phyloP scores from a whole-genome alignment of 108 stramenopile genomes.

The Seminavis robusta region DNA sequence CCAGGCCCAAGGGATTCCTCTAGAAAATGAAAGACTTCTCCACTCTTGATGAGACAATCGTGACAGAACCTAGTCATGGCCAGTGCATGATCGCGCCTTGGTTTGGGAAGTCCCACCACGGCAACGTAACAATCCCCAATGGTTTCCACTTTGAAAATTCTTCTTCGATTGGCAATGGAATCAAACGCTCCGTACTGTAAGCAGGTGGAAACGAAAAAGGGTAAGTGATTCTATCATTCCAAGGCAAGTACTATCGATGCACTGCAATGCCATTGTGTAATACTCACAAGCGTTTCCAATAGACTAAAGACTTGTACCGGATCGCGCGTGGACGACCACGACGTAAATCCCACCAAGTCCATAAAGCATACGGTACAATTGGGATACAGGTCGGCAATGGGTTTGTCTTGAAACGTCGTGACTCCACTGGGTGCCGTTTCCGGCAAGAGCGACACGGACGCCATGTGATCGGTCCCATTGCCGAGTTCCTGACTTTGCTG shows the following conservation, averaged over 20 bases:
- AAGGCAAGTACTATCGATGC: not conserved
- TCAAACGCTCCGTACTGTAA: not conserved
- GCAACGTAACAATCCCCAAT: constrained; percentile 28
- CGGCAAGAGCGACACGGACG: no score
- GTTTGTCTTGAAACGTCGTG: no score
- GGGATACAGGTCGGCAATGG: constrained; percentile 44
- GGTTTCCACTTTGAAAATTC: constrained; percentile 42
- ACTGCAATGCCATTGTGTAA: no score
- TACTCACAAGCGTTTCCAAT: not conserved
- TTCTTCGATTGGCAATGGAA: constrained; percentile 36
- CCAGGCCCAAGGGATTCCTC: constrained; percentile 19
- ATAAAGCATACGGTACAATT: constrained; percentile 24
- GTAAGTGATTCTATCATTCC: not conserved
- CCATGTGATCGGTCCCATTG: no score
- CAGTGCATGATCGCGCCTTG: constrained; percentile 37
- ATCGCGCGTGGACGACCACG: constrained; percentile 18
- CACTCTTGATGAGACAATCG: constrained; percentile 24
- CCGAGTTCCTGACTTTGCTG: no score
- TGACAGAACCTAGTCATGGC: constrained; percentile 34
- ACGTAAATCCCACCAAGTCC: constrained; percentile 51
- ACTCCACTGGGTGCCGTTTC: no score
- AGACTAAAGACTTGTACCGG: constrained; percentile 36
- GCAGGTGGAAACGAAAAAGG: not conserved
- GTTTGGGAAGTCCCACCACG: not conserved
- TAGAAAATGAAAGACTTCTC: no score